Percentiles rank a stretch among this genome's conserved stretches.
These are phyloP conservation scores for Spongispora temasekensis DNA, from an alignment of 1,284 basidiomycete genomes.

Conservation along the genomic window DNA sequence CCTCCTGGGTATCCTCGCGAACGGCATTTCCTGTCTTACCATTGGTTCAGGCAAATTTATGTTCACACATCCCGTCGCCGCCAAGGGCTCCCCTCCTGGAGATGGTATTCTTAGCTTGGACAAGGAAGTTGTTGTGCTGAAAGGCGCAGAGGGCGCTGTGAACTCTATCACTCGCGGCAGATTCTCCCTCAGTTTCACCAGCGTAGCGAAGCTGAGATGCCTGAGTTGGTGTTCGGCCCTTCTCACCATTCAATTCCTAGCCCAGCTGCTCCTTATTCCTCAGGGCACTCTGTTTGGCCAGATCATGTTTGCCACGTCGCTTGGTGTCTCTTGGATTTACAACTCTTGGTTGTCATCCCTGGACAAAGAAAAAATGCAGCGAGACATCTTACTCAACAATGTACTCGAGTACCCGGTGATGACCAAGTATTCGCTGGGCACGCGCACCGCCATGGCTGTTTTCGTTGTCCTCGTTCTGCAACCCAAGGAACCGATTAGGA, in stretches of 20 bases:
- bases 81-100: slow-evolving; percentile 27
- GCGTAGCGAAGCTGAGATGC: slow-evolving; percentile 20
- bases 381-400: slow-evolving; percentile 22
- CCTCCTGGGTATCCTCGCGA: slow-evolving; percentile 33
- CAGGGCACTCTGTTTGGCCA: slow-evolving; percentile 36
- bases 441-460: slow-evolving; percentile 31
- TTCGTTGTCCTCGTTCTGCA: slow-evolving; percentile 33
- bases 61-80: slow-evolving; percentile 29
- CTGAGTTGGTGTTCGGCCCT: slow-evolving; percentile 33
- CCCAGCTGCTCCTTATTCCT: slow-evolving; percentile 33
- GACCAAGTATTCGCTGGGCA: slow-evolving; percentile 32
- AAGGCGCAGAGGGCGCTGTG: slow-evolving; percentile 32
- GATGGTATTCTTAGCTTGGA: slow-evolving; percentile 29
- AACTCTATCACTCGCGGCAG: slow-evolving; percentile 32
- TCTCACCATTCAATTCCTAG: slow-evolving; percentile 31
- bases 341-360: slow-evolving; percentile 34
- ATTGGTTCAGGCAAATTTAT: slow-evolving; percentile 33
- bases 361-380: slow-evolving; percentile 33
- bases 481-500: slow-evolving; percentile 21
- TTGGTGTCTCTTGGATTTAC: slow-evolving; percentile 32
- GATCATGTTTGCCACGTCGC: slow-evolving; percentile 32
- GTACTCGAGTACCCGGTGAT: slow-evolving; percentile 26
- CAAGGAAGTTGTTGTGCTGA: slow-evolving; percentile 25
- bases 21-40: slow-evolving; percentile 28
- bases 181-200: slow-evolving; percentile 28